These are phyloP conservation scores for Spathaspora girioi DNA, from an alignment of 805 yeast species.

Conservation along the genomic window DNA sequence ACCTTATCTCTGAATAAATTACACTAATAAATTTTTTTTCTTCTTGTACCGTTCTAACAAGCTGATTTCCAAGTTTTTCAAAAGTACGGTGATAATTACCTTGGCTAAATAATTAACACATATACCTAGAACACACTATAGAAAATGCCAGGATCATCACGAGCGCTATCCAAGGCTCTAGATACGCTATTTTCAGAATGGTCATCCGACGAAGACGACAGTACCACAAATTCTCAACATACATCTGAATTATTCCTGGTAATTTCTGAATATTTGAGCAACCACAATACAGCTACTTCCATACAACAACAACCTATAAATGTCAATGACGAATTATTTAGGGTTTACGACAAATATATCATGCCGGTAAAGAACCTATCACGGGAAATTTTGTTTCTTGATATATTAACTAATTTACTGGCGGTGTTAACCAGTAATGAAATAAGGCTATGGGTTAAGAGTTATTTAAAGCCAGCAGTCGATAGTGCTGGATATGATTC, in stretches of 20 bases:
- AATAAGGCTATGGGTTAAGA: conserved; percentile 47
- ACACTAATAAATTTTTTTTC: neutral
- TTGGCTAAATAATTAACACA: neutral
- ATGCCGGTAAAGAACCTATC: conserved; percentile 21
- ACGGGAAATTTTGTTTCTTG: conserved; percentile 37
- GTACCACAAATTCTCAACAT: neutral
- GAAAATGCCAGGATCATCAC: conserved; percentile 15
- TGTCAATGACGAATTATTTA: conserved; percentile 33
- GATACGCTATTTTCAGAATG: conserved; percentile 21
- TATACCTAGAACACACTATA: neutral
- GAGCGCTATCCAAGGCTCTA: conserved; percentile 14
- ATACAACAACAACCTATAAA: conserved; percentile 18
- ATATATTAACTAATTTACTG: conserved; percentile 30
- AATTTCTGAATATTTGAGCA: conserved; percentile 17
- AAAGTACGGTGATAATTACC: neutral
- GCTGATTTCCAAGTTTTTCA: neutral
- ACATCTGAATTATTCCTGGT: conserved; percentile 11
- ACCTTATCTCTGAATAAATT: neutral
- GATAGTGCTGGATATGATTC: conserved; percentile 55
- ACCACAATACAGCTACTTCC: conserved; percentile 33
- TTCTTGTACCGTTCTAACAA: too few relatives aligned
- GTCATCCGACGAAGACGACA: conserved; percentile 8
- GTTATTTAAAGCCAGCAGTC: conserved; percentile 47
- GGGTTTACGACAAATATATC: conserved; percentile 28
- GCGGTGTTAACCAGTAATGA: conserved; percentile 26